Percentiles rank a stretch among this genome's conserved stretches.
These are phyloP conservation scores for Ramaria rubella DNA, from an alignment of 768 basidiomycete species.

Conservation along the genomic window DNA sequence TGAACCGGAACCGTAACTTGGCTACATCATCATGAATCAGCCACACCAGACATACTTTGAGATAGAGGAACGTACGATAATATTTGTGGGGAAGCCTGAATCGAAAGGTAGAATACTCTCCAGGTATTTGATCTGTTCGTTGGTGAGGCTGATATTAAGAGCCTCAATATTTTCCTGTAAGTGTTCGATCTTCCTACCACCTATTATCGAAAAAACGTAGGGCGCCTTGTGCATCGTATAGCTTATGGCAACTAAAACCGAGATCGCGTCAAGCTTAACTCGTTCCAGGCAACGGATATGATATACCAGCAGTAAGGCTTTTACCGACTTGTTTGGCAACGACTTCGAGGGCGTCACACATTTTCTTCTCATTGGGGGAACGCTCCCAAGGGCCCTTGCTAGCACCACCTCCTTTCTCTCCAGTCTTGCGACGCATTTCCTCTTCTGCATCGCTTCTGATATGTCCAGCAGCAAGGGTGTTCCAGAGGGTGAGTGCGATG, in stretches of 20 bases:
- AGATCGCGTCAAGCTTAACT: background rate
- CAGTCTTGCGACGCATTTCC: constrained; percentile 21
- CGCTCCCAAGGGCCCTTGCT: constrained; percentile 41
- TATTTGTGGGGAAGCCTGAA: constrained; percentile 35
- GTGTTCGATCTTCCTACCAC: constrained; percentile 48
- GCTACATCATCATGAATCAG: background rate
- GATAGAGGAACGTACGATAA: constrained; percentile 26
- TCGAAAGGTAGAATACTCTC: constrained; percentile 40
- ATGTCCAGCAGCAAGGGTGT: constrained; percentile 30
- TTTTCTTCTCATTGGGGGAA: constrained; percentile 35
- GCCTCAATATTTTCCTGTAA: constrained; percentile 46
- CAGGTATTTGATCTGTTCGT: constrained; percentile 39
- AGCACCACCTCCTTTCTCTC: constrained; percentile 26
- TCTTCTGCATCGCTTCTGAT: constrained; percentile 29
- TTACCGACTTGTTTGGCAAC: constrained; percentile 46
- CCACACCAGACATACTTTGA: background rate
- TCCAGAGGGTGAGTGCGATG: constrained; percentile 34
- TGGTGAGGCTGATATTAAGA: constrained; percentile 38
- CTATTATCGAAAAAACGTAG: constrained; percentile 46
- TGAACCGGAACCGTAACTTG: background rate
- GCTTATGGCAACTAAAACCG: constrained; percentile 41
- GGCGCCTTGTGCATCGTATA: constrained; percentile 50
- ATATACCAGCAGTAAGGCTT: constrained; percentile 35
- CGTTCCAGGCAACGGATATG: constrained; percentile 14
- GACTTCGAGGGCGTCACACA: constrained; percentile 41